Evolutionary conservation across 108 stramenopile species (phyloP).

Genomic region (Cyclotella cryptica): DNA sequence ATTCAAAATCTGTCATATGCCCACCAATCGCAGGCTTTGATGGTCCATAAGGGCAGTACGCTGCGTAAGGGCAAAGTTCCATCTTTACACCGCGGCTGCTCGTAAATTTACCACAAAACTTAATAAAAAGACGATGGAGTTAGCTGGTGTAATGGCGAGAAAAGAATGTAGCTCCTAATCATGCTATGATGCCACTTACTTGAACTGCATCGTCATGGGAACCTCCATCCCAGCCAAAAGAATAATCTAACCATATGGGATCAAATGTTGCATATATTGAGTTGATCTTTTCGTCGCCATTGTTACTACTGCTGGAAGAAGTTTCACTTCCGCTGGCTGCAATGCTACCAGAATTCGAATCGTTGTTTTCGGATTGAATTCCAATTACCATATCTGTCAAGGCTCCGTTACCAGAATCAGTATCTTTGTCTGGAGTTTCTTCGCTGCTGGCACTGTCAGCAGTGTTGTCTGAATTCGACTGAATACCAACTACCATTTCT

Average conservation of each 20-base stretch:
- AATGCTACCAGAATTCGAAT: neutral
- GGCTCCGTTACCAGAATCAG: neutral
- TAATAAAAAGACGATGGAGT: neutral
- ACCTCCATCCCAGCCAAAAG: slow-evolving; percentile 32
- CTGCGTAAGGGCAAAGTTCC: slow-evolving; percentile 46
- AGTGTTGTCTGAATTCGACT: neutral
- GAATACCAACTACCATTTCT: slow-evolving; percentile 1
- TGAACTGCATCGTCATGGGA: slow-evolving; percentile 37
- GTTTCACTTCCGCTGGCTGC: neutral
- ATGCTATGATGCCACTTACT: neutral
- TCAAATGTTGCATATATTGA: slow-evolving; percentile 21
- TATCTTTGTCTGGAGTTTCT: neutral
- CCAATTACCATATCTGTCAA: slow-evolving; percentile 4
- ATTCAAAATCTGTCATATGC: slow-evolving; percentile 17
- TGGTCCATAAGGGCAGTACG: slow-evolving; percentile 50
- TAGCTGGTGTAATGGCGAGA: neutral
- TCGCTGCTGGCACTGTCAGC: neutral
- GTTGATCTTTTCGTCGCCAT: neutral
- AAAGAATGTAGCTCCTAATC: neutral
- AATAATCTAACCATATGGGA: slow-evolving; percentile 32
- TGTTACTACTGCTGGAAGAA: neutral
- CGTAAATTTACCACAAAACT: slow-evolving; percentile 25
- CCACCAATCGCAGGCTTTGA: slow-evolving; percentile 21
- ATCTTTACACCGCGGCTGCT: slow-evolving; percentile 23
- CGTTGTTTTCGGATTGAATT: neutral